Conservation (phyloP, 179 eudicot genomes). For the Silene vulgaris region DNA sequence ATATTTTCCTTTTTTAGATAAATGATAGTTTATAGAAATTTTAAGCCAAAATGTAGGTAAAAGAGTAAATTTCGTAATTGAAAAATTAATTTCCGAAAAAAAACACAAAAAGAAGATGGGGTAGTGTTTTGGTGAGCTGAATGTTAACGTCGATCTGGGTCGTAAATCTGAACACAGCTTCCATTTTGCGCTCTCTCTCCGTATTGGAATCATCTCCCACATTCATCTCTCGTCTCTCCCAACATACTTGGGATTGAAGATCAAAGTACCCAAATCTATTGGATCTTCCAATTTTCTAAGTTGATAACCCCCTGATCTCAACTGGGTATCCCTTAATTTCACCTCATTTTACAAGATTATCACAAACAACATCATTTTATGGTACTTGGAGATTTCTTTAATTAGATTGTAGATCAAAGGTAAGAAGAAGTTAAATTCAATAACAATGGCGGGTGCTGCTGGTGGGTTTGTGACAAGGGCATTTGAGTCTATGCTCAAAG, state of each 20-base stretch:
- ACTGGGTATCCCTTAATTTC: conserved; percentile 21
- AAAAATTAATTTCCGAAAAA: too few species aligned
- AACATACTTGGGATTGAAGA: background rate
- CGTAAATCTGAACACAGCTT: background rate
- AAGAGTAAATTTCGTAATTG: too few species aligned
- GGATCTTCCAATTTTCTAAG: conserved; percentile 14
- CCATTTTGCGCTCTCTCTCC: background rate
- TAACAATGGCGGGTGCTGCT: conserved; percentile 66
- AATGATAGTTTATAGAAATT: too few species aligned
- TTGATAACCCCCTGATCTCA: conserved; percentile 21
- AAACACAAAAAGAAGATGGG: too few species aligned
- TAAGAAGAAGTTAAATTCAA: background rate
- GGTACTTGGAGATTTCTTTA: background rate
- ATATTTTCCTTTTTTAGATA: too few species aligned
- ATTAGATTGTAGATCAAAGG: background rate
- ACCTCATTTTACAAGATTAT: background rate
- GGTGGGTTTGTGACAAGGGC: conserved; percentile 87
- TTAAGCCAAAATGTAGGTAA: too few species aligned
- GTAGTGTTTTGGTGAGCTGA: too few species aligned
- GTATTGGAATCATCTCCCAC: background rate
- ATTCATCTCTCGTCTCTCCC: background rate
- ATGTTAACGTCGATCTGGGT: background rate
- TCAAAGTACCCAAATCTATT: background rate
- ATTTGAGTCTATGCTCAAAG: conserved; percentile 88
- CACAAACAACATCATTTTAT: background rate